These are phyloP conservation scores for Corchorus olitorius DNA, from an alignment of 345 rosid species.

Conservation along the genomic window DNA sequence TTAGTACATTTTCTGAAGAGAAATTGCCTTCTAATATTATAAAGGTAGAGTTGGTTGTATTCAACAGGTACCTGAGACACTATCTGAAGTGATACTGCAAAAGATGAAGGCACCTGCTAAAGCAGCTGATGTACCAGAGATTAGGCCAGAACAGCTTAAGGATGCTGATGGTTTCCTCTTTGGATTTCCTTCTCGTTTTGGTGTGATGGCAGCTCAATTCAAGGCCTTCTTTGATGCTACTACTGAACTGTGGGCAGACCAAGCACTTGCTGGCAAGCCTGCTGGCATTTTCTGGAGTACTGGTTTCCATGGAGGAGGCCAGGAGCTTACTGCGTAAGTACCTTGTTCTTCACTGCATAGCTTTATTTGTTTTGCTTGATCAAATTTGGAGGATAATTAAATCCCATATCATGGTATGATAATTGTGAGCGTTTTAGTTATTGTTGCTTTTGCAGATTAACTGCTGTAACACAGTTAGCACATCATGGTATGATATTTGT, in stretches of 20 bases:
- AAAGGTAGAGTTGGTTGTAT: not conserved
- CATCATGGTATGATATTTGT: conserved; percentile 94
- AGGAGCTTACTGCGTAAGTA: conserved; percentile 93
- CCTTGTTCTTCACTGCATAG: not conserved
- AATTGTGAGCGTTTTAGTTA: not conserved
- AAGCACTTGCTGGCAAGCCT: conserved; percentile 93
- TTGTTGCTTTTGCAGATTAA: conserved; percentile 50
- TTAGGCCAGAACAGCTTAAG: conserved; percentile 65
- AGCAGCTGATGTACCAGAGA: conserved; percentile 74
- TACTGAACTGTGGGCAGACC: conserved; percentile 62
- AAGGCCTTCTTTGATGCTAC: conserved; percentile 93
- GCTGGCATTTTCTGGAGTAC: conserved; percentile 99
- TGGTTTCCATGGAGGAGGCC: conserved; percentile 95
- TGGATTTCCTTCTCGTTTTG: conserved; percentile 95
- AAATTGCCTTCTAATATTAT: conserved; percentile 1
- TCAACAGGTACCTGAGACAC: conserved; percentile 77
- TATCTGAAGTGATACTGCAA: conserved; percentile 57
- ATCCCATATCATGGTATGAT: not conserved
- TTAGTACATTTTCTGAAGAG: not conserved
- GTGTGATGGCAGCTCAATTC: conserved; percentile 90
- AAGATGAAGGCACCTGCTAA: conserved; percentile 79
- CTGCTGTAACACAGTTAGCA: conserved; percentile 82
- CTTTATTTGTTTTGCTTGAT: not conserved
- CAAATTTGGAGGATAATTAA: not conserved
- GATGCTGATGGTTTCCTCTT: conserved; percentile 95